These are phyloP conservation scores for Scorias spongiosa DNA, from an alignment of 2,329 filamentous ascomycete species.

Conservation along the genomic window DNA sequence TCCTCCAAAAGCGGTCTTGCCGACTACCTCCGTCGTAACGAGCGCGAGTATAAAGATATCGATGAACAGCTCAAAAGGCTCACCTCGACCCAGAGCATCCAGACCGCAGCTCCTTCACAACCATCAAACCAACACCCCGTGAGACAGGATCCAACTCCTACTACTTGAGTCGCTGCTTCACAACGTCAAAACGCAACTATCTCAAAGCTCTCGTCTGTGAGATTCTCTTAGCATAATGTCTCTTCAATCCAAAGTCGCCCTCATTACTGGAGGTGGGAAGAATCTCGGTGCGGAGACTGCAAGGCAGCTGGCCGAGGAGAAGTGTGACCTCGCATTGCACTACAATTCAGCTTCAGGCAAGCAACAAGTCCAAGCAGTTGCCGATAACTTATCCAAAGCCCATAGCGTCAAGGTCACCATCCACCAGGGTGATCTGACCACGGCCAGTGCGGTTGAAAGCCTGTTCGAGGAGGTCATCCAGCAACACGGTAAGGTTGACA, in stretches of 20 bases:
- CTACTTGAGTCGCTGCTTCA: too few species aligned
- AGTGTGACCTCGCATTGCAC: conserved; percentile 25
- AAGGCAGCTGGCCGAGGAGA: conserved; percentile 21
- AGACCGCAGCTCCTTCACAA: too few species aligned
- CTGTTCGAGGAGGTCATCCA: conserved; percentile 27
- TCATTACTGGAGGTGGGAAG: conserved; percentile 29
- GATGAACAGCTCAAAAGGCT: background rate
- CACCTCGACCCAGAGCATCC: background rate
- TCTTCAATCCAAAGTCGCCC: conserved; percentile 25
- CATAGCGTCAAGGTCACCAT: conserved; percentile 22
- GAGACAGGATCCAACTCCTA: too few species aligned
- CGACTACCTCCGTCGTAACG: background rate
- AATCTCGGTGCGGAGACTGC: conserved; percentile 28
- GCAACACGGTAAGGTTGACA: conserved; percentile 32
- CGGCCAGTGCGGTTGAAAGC: conserved; percentile 23
- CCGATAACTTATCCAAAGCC: conserved; percentile 21
- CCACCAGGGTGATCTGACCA: conserved; percentile 31
- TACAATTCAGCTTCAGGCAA: conserved; percentile 28
- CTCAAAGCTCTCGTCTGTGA: too few species aligned
- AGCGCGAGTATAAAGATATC: background rate
- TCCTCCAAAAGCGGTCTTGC: background rate
- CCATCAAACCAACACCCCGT: too few species aligned
- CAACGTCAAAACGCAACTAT: too few species aligned
- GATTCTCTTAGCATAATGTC: conserved; percentile 13
- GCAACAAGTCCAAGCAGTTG: conserved; percentile 22